Percentiles rank a stretch among this genome's conserved stretches.
These are phyloP conservation scores for Brassica balearica DNA, from an alignment of 441 rosid genomes.

Conservation along the genomic window DNA sequence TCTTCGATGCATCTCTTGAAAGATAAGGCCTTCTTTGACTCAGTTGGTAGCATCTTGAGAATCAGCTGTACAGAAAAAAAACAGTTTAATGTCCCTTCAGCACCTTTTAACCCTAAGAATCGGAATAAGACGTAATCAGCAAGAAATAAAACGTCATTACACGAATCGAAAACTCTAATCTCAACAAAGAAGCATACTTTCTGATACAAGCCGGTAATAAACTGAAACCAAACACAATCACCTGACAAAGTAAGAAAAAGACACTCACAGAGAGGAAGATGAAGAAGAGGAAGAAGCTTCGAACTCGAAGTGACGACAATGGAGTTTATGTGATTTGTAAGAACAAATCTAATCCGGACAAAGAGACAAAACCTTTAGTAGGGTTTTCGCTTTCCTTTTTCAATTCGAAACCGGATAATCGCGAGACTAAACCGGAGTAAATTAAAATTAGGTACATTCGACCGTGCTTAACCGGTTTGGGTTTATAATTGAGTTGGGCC, in stretches of 20 bases:
- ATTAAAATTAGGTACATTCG: not conserved
- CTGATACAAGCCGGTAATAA: constrained; percentile 9
- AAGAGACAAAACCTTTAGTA: constrained; percentile 26
- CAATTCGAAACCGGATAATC: not conserved
- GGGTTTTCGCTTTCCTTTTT: constrained; percentile 38
- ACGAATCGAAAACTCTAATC: not conserved
- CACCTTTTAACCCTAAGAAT: not conserved
- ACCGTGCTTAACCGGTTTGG: not conserved
- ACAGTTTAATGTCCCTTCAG: not conserved
- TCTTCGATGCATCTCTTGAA: constrained; percentile 57
- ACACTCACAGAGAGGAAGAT: no score
- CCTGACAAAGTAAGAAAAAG: constrained; percentile 1
- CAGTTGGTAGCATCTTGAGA: constrained; percentile 62
- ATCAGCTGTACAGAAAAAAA: not conserved
- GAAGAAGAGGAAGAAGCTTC: no score
- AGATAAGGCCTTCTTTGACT: constrained; percentile 60
- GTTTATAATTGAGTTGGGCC: not conserved
- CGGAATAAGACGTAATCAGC: not conserved
- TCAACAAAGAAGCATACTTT: constrained; percentile 15
- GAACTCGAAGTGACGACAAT: constrained; percentile 27
- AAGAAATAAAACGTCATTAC: not conserved
- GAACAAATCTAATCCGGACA: constrained; percentile 30
- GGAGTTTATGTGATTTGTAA: constrained; percentile 24
- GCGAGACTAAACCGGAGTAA: constrained; percentile 10
- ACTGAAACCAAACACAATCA: constrained; percentile 15